phyloP scores from a whole-genome alignment of 2,329 filamentous ascomycete genomes.

The Mollisiaceae sp. region DNA sequence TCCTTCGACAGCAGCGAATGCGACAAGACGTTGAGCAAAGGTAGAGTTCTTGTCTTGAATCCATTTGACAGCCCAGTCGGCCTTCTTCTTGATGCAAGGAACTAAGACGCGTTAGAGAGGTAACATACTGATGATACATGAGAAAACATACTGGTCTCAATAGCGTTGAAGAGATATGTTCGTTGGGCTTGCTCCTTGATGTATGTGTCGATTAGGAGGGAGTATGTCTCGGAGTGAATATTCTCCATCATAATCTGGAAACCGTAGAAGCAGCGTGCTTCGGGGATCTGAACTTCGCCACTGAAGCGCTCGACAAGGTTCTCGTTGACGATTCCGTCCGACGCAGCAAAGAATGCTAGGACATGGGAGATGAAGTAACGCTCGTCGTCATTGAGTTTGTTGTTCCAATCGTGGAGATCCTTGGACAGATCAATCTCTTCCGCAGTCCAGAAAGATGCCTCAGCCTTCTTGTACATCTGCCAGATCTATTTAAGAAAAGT shows the following conservation, averaged over 20 bases:
- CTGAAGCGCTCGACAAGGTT: constrained; percentile 99
- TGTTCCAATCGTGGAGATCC: constrained; percentile 99
- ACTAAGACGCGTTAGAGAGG: constrained; percentile 56
- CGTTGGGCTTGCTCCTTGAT: constrained; percentile 97
- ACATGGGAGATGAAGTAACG: constrained; percentile 98
- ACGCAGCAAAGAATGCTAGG: constrained; percentile 97
- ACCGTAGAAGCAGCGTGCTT: constrained; percentile 99
- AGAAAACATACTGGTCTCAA: constrained; percentile 82
- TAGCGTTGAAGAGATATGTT: constrained; percentile 95
- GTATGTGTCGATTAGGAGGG: constrained; percentile 97
- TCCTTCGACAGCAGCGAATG: constrained; percentile 96
- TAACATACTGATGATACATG: background rate
- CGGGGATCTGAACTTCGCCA: constrained; percentile 93
- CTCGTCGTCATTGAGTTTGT: constrained; percentile 94
- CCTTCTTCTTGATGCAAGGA: constrained; percentile 97
- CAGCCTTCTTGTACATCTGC: constrained; percentile 99
- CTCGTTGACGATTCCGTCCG: constrained; percentile 99
- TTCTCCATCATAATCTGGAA: constrained; percentile 99
- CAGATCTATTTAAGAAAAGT: constrained; percentile 72
- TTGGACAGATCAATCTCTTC: constrained; percentile 99
- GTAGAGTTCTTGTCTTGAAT: constrained; percentile 92
- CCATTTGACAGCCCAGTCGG: constrained; percentile 96
- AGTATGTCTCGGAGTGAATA: constrained; percentile 99
- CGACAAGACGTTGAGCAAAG: constrained; percentile 93
- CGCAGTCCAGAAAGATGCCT: constrained; percentile 99